Percentiles rank a stretch among this genome's conserved stretches.
These are phyloP conservation scores for Sclerotinia borealis DNA, from an alignment of 2,329 filamentous ascomycete genomes.

Conservation along the genomic window DNA sequence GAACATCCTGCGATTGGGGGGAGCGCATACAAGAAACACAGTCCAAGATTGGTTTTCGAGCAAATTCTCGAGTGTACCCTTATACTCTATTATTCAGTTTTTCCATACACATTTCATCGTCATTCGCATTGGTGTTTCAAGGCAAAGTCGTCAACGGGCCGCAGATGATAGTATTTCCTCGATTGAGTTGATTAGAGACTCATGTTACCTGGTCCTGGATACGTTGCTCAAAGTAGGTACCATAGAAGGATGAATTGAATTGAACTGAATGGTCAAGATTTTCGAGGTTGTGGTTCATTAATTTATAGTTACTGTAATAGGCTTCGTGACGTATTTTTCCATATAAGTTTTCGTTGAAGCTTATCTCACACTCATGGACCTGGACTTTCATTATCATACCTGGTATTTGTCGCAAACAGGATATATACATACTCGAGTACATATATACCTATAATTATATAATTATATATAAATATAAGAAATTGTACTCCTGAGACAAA, in stretches of 20 bases:
- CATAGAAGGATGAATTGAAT: not conserved
- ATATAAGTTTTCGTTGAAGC: not conserved
- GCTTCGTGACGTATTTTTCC: not conserved
- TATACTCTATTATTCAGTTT: not conserved
- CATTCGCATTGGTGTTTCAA: not conserved
- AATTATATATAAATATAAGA: too few species aligned
- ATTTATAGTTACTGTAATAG: not conserved
- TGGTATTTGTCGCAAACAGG: not conserved
- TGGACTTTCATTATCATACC: not conserved
- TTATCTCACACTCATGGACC: not conserved
- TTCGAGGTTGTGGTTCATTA: not conserved
- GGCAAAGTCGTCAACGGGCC: not conserved
- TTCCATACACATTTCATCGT: not conserved
- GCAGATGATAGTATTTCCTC: not conserved
- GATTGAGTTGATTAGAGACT: not conserved
- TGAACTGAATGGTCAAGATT: not conserved
- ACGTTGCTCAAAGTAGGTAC: not conserved
- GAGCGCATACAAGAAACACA: not conserved
- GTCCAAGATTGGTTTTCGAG: not conserved
- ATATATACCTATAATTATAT: too few species aligned
- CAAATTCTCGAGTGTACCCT: not conserved
- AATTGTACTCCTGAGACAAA: not conserved
- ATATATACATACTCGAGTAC: not conserved
- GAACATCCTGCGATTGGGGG: slow-evolving; percentile 29
- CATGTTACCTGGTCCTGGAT: too few species aligned